These are phyloP conservation scores for Cadophora gregata DNA, from an alignment of 2,329 filamentous ascomycete species.

Conservation along the genomic window DNA sequence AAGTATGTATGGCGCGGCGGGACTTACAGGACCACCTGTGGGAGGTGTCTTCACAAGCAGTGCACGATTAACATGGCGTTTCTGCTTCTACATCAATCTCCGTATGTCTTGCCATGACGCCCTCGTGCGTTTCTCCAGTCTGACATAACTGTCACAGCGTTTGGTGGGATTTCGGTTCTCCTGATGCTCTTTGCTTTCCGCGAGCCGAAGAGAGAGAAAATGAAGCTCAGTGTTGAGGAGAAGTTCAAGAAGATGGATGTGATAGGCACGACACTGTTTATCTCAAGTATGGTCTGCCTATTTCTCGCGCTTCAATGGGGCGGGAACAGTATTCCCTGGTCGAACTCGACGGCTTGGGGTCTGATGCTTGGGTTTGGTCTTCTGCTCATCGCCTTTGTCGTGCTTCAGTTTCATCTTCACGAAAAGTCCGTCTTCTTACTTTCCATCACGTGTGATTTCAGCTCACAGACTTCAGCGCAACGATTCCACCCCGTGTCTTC, in stretches of 20 bases:
- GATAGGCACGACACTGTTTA: conserved; percentile 50
- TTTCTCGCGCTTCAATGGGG: conserved; percentile 54
- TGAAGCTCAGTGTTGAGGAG: conserved; percentile 47
- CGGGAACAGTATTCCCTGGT: conserved; percentile 51
- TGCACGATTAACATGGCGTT: conserved; percentile 26
- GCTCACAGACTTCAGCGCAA: conserved; percentile 39
- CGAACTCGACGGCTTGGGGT: conserved; percentile 47
- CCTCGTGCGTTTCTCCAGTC: neutral
- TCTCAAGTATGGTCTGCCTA: conserved; percentile 49
- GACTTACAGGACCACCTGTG: conserved; percentile 41
- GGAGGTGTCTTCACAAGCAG: conserved; percentile 44
- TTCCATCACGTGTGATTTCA: conserved; percentile 27
- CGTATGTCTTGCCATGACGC: conserved; percentile 36
- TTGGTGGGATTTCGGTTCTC: conserved; percentile 46
- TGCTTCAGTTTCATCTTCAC: conserved; percentile 47
- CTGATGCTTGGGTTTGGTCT: conserved; percentile 46
- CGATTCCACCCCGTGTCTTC: conserved; percentile 47
- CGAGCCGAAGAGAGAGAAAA: conserved; percentile 34
- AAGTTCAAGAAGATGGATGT: conserved; percentile 54
- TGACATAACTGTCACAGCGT: conserved; percentile 24
- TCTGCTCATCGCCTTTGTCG: conserved; percentile 44
- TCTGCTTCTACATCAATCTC: conserved; percentile 32
- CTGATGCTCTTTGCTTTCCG: conserved; percentile 49
- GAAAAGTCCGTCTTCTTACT: conserved; percentile 45
- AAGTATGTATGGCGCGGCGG: conserved; percentile 27